phyloP scores from a whole-genome alignment of 148 eudicot genomes.

The Fagopyrum tataricum region DNA sequence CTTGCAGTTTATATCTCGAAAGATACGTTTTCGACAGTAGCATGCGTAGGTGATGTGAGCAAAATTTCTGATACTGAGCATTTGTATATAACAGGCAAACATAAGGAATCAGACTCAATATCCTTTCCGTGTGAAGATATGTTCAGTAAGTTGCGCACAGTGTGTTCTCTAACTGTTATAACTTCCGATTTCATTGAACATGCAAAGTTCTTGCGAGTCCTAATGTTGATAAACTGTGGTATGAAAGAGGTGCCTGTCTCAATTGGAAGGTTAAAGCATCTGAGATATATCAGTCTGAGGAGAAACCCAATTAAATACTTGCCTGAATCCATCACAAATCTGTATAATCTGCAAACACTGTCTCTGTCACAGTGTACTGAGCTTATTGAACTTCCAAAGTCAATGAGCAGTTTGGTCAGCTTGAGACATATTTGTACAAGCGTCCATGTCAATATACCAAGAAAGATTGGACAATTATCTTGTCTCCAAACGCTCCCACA shows the following conservation, averaged over 20 bases:
- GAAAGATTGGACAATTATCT: neutral
- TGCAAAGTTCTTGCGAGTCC: neutral
- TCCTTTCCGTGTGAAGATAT: neutral
- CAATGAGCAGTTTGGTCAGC: neutral
- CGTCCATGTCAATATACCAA: neutral
- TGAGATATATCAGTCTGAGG: neutral
- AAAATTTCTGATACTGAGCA: neutral
- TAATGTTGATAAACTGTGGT: neutral
- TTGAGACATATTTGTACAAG: neutral
- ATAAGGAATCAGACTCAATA: neutral
- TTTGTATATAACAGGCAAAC: neutral
- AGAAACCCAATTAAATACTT: neutral
- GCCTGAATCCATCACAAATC: neutral
- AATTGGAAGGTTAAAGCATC: conserved; percentile 2
- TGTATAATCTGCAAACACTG: neutral
- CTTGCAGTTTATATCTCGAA: conserved; percentile 2
- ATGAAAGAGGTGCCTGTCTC: neutral
- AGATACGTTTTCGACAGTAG: neutral
- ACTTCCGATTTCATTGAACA: neutral
- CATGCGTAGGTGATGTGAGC: neutral
- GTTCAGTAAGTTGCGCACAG: neutral
- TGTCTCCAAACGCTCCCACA: conserved; percentile 2
- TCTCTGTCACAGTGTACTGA: neutral
- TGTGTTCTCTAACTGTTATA: neutral
- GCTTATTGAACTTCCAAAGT: neutral